A percentile compares a stretch with the other conserved stretches of the same genome.
Conservation (phyloP, 441 rosid species). For the Gossypium gossypioides region DNA sequence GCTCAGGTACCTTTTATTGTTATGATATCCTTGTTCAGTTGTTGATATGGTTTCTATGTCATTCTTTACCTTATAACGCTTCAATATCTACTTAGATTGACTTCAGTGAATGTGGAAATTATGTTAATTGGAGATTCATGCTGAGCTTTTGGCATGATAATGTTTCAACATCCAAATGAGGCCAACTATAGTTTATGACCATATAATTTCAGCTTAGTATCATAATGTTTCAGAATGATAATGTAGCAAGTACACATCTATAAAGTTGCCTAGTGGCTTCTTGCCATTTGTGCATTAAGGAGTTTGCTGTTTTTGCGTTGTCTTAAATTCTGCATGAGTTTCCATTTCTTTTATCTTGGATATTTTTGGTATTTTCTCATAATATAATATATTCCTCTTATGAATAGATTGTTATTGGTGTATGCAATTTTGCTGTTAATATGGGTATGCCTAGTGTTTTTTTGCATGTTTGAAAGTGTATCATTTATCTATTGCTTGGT, state of each 20-base stretch:
- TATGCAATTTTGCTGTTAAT: background rate
- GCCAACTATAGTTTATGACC: background rate
- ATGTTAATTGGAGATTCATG: background rate
- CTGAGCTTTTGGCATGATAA: background rate
- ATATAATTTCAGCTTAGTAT: background rate
- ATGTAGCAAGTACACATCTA: background rate
- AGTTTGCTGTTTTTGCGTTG: background rate
- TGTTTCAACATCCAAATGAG: background rate
- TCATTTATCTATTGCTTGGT: constrained; percentile 18
- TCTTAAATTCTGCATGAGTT: background rate
- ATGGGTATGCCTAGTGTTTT: background rate
- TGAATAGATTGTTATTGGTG: background rate
- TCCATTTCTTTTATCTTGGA: background rate
- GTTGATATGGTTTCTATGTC: background rate
- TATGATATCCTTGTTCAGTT: background rate
- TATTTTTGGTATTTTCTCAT: background rate
- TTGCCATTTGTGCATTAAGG: background rate
- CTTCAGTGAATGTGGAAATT: background rate
- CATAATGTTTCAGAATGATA: background rate
- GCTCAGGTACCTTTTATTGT: constrained; percentile 50
- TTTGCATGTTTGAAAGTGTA: background rate
- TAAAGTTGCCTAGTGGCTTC: background rate
- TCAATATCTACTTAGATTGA: background rate
- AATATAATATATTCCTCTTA: background rate
- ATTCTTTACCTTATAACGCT: background rate